Evolutionary conservation across 2,329 filamentous ascomycete genomes (phyloP), one percentile per base, ranked within the genome.

Genomic region (Alternaria sp.): DNA sequence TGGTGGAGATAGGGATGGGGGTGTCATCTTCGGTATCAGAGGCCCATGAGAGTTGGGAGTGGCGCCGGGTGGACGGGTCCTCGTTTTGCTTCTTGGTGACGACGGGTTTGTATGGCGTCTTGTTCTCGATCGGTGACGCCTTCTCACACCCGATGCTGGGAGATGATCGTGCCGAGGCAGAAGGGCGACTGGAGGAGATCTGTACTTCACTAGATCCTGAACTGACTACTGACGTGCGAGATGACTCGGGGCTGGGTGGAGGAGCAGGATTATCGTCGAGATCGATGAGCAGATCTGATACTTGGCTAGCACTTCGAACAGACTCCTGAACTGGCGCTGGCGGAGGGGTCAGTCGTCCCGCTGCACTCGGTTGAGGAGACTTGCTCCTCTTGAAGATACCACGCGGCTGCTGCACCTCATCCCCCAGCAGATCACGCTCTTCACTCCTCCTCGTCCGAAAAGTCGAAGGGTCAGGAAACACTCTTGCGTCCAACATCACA

Each of bases 281-380:
- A 30, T 67, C 62, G 26, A 69, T 69, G 30, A 69, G 60, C 5
- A 65, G 55, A 28, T 61, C 46, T 13, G 32, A 32, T 4, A 56
- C 26, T 6, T 61, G 57, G 23, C 25, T 54, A 1, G 26, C 43
- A 44, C 40, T 17, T 2, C 36, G 43, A 5, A 25, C 3, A 1
- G 25, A 11, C 6, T 19, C 6, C 26, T 28, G 15, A 1, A 12
- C 44, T 32, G 45, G 11, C 15, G 12, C n/a, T 30, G 47, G 13
- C 3, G 40, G 40, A 6, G 50, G 21, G 2, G 13, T 49, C 11
- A 23, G 6, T 3, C 17, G 30, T 15, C 21, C 45, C 6, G 7
- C n/a, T 36, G 36, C 12, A 17, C 28, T 10, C 12, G 21, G 26
- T 1, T 28, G 13, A 4, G 43, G 36, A 54, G 19, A 21, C 15